phyloP scores from a whole-genome alignment of 2,329 filamentous ascomycete genomes.

The Dothidotthia symphoricarpi region DNA sequence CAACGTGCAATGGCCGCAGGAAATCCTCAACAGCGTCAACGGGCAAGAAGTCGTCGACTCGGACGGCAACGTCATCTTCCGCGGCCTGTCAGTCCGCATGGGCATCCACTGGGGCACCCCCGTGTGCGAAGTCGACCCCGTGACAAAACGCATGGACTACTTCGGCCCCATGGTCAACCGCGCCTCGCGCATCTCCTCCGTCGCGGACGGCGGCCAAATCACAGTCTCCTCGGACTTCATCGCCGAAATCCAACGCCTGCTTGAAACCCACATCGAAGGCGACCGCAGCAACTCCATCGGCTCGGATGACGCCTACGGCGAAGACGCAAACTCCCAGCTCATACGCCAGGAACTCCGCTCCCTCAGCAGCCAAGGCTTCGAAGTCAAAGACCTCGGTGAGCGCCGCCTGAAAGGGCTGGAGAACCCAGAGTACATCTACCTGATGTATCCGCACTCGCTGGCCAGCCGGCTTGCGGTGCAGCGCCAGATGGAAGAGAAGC shows the following conservation, averaged over 20 bases:
- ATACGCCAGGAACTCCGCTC: conserved; percentile 87
- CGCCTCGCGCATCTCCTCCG: conserved; percentile 86
- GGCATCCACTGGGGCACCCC: conserved; percentile 94
- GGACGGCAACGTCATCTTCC: conserved; percentile 87
- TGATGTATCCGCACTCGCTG: conserved; percentile 88
- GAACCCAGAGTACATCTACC: conserved; percentile 93
- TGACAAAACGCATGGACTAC: conserved; percentile 98
- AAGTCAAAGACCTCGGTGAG: conserved; percentile 94
- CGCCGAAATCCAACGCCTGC: conserved; percentile 85
- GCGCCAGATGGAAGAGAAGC: conserved; percentile 49
- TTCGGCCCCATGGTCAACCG: conserved; percentile 99
- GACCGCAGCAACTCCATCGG: conserved; percentile 67
- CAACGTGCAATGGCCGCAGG: conserved; percentile 87
- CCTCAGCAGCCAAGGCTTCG: conserved; percentile 87
- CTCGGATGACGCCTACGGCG: conserved; percentile 71
- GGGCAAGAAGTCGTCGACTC: conserved; percentile 80
- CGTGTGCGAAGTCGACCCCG: conserved; percentile 91
- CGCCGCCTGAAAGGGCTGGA: conserved; percentile 94
- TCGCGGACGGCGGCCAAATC: conserved; percentile 95
- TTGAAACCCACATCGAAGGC: conserved; percentile 86
- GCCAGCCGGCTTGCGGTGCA: conserved; percentile 76
- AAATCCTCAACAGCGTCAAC: conserved; percentile 82
- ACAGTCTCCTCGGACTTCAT: conserved; percentile 97
- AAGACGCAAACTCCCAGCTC: conserved; percentile 69
- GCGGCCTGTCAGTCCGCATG: conserved; percentile 93